phyloP scores from a whole-genome alignment of 345 rosid species.

The Gynandropsis gynandra region DNA sequence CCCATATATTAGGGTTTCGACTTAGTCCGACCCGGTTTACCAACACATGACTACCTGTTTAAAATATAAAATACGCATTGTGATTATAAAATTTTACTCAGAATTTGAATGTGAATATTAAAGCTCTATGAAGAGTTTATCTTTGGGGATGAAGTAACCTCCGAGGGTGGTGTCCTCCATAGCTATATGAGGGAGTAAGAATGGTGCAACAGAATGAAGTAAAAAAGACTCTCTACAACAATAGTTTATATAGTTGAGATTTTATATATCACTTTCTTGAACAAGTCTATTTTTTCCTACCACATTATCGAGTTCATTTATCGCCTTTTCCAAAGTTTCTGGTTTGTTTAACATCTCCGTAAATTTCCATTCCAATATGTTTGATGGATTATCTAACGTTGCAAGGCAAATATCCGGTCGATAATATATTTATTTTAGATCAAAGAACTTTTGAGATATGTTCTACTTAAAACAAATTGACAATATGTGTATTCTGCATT shows the following conservation, averaged over 20 bases:
- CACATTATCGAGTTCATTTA: slow-evolving; percentile 24
- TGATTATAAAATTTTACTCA: no score
- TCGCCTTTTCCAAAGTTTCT: slow-evolving; percentile 12
- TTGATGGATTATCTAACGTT: slow-evolving; percentile 29
- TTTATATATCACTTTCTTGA: slow-evolving; percentile 25
- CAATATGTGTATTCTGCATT: no score
- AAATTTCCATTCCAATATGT: slow-evolving; percentile 27
- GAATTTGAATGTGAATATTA: no score
- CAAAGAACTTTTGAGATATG: background rate
- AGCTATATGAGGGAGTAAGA: slow-evolving; percentile 25
- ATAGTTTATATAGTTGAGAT: slow-evolving; percentile 26
- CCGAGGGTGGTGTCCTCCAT: slow-evolving; percentile 13
- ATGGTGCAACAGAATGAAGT: slow-evolving; percentile 24
- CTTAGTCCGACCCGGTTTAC: no score
- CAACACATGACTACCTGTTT: background rate
- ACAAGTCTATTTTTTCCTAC: slow-evolving; percentile 30
- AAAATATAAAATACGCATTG: no score
- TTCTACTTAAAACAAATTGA: no score
- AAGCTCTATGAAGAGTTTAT: no score
- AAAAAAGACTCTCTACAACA: slow-evolving; percentile 27
- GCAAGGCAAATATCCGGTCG: slow-evolving; percentile 35
- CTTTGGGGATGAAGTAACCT: slow-evolving; percentile 29
- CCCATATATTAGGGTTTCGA: no score
- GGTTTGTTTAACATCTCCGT: slow-evolving; percentile 33
- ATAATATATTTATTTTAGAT: no score